Conservation (phyloP, 768 basidiomycete species). For the Russula compacta region DNA sequence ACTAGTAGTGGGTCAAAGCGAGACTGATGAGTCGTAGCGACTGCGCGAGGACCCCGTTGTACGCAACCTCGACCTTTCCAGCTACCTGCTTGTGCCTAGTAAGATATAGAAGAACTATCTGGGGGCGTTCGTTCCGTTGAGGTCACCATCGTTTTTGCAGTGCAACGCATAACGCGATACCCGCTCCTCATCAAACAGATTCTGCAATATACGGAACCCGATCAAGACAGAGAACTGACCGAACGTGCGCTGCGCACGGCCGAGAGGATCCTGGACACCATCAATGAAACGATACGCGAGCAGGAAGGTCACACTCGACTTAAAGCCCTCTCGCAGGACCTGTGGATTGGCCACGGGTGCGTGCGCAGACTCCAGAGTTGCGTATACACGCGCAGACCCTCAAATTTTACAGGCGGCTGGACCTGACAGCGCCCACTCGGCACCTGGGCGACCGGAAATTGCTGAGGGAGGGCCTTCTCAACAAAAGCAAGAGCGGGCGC, state of each 20-base stretch:
- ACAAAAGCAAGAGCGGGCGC: constrained; percentile 78
- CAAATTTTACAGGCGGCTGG: constrained; percentile 48
- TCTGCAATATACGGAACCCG: constrained; percentile 64
- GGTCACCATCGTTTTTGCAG: constrained; percentile 29
- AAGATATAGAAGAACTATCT: constrained; percentile 24
- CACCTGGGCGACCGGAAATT: constrained; percentile 74
- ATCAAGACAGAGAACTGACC: constrained; percentile 51
- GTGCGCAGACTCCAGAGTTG: constrained; percentile 17
- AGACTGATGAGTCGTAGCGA: constrained; percentile 33
- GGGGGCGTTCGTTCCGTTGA: too few species aligned
- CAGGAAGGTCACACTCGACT: constrained; percentile 78
- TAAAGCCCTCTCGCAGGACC: constrained; percentile 57
- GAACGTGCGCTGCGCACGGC: constrained; percentile 48
- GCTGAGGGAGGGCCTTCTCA: constrained; percentile 66
- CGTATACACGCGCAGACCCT: not conserved
- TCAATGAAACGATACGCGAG: constrained; percentile 85
- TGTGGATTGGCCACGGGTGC: constrained; percentile 85
- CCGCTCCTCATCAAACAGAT: constrained; percentile 87
- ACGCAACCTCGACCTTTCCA: constrained; percentile 80
- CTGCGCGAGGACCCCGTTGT: constrained; percentile 70
- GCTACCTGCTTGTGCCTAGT: constrained; percentile 90
- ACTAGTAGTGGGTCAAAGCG: not conserved
- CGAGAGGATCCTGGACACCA: constrained; percentile 63
- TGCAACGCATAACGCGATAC: constrained; percentile 95
- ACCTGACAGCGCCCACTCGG: constrained; percentile 85